Base-by-base conservation (phyloP, 2,329 filamentous ascomycete genomes). In the Didymella pinodella region DNA sequence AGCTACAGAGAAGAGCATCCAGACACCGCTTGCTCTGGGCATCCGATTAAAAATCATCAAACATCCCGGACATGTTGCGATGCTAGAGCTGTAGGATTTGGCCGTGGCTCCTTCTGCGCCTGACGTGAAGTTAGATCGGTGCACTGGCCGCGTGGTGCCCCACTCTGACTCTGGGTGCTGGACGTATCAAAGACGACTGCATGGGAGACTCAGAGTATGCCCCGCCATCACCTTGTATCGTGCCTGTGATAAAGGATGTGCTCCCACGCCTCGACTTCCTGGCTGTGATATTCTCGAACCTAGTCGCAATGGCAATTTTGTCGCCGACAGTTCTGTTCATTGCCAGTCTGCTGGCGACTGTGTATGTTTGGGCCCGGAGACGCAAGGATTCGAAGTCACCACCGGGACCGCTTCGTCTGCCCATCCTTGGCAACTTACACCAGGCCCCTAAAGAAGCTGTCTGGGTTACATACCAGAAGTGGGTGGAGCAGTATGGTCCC, bases 401-500 rank as follows among this genome's bases (percentile, higher is more conserved):
- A 28, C 71, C 72, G 4, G 70, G 72, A 2, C 72, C 70, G 25
- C 65, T 54, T 7, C 55, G 69, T 8, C 63, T 77, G 12, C 72
- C 71, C 14, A 22, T 77, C 32, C 66, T 77, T 53, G 70, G 76
- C 14, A 75, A 74, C 53, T 41, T 74, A 20, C 72, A 77, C 54
- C 71, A 77, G 57, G 69, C 66, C 1, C 70, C 69, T 1, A 57
- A 28, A 12, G 48, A 59, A n/a, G 57, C 60, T 16, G 65, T 65
- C 7, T 75, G 64, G 74, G 51, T 64, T 4, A 70, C 54, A 8
- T 77, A 66, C 50, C 51, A 67, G 43, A 48, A 73, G 57, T 79
- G 75, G 75, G 63, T 72, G 36, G 60, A 75, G 22, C 53, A 71
- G 36, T 77, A 77, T 57, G 76, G 76, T 4, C 72, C 73, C 0